Base-by-base conservation (phyloP, 2,329 filamentous ascomycete species). In the Davidsoniella australis region DNA sequence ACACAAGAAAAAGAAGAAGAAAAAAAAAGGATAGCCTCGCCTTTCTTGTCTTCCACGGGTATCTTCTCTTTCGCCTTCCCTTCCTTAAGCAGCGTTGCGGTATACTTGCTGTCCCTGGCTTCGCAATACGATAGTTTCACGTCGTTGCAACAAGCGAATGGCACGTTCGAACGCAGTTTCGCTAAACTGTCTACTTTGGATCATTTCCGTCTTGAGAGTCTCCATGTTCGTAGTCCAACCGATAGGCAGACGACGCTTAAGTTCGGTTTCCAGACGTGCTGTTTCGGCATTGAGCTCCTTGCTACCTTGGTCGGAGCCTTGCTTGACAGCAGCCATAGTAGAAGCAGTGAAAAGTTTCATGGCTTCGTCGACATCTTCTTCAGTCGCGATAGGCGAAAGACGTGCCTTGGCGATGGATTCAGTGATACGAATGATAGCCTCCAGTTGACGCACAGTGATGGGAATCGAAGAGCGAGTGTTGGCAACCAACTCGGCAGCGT, bases 261-360 rank as follows among this genome's bases (percentile, higher is more conserved):
- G 69, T 68, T 96, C 91, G 14, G 86, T 78, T 65, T 96, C 91
- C 4, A 96, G 76, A 57, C 85, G 86, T 56, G 73, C 72, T 5
- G 85, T 84, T 63, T 96, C 91, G 46, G 94, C 86, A 64, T 93
- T 89, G 50, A 96, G 69, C 65, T 96, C 89, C 54, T 85, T 82
- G 59, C 80, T 87, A 37, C 85, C 85, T 57, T 84, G 77, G 55
- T 81, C 84, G 56, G 83, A 81, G 53, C 88, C 89, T 59, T 94
- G 86, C 53, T 85, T 89, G 50, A 96, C 87, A 6, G 91, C 91
- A 60, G 98, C 89, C 91, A 98, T 96, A 51, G 91, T 98, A 3
- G 82, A 88, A 56, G 88, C 91, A 26, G 98, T 70, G 79, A 98
- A 98, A 14, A 98, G 75, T 0, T 91, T 82, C 58, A 98, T 98